A percentile compares a stretch with the other conserved stretches of the same genome.
Evolutionary conservation across 345 rosid species (phyloP).

Genomic region (Conringia planisiliqua): DNA sequence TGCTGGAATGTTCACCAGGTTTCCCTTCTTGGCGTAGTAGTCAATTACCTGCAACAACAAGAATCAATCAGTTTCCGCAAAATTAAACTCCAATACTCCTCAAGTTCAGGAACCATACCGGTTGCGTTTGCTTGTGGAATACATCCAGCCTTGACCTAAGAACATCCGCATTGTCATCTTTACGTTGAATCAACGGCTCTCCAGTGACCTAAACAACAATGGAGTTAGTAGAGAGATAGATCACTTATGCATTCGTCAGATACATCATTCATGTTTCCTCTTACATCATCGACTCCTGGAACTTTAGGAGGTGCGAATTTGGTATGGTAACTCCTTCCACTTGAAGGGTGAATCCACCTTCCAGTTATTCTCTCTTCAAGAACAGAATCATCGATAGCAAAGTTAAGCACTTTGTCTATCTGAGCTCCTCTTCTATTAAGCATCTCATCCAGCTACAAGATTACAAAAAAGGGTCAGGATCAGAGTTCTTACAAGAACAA

Average conservation of each 20-base stretch:
- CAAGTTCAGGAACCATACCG: constrained; percentile 39
- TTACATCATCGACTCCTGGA: constrained; percentile 87
- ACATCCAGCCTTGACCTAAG: constrained; percentile 87
- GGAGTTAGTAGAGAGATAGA: constrained; percentile 1
- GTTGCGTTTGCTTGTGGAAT: constrained; percentile 88
- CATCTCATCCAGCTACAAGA: constrained; percentile 82
- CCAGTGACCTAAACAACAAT: constrained; percentile 63
- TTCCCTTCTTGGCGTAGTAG: constrained; percentile 70
- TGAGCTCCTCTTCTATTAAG: constrained; percentile 71
- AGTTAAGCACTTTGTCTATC: constrained; percentile 79
- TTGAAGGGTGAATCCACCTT: constrained; percentile 95
- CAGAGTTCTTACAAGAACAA: neutral
- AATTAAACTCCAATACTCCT: neutral
- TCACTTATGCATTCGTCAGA: neutral
- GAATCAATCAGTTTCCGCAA: neutral
- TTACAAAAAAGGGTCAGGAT: neutral
- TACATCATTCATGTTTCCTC: neutral
- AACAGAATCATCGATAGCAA: constrained; percentile 80
- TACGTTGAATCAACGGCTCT: constrained; percentile 85
- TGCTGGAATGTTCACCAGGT: constrained; percentile 67
- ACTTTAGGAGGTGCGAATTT: constrained; percentile 87
- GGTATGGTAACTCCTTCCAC: constrained; percentile 89
- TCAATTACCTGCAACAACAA: constrained; percentile 58
- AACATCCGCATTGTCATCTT: constrained; percentile 87
- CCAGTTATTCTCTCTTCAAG: constrained; percentile 97